A percentile compares a stretch with the other conserved stretches of the same genome.
Conservation (phyloP, 163 green algal genomes). For the Trebouxia gelatinosa region DNA sequence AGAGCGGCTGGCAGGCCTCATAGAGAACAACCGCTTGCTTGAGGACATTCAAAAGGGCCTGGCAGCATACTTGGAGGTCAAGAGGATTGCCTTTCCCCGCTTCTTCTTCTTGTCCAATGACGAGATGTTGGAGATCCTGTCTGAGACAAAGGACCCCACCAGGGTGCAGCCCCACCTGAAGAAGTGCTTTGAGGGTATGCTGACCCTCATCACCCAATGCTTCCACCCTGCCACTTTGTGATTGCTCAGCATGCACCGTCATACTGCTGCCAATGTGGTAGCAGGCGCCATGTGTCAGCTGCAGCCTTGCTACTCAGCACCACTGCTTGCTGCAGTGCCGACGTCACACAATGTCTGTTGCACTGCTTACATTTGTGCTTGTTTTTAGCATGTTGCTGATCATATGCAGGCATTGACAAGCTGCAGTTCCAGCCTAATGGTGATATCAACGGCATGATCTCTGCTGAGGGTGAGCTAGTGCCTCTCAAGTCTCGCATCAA, state of each 20-base stretch:
- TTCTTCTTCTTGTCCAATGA: constrained; percentile 87
- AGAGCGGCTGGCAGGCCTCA: constrained; percentile 56
- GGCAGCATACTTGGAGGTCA: constrained; percentile 72
- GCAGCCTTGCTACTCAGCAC: too few species aligned
- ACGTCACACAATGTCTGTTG: too few species aligned
- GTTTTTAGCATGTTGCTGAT: too few species aligned
- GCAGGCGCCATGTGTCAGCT: too few species aligned
- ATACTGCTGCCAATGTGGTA: too few species aligned
- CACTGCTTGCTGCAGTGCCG: too few species aligned
- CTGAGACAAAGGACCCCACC: constrained; percentile 78
- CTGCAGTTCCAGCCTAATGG: constrained; percentile 59
- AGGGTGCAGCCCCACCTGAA: constrained; percentile 82
- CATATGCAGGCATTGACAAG: constrained; percentile 58
- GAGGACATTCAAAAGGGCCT: constrained; percentile 78
- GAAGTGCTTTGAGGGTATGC: constrained; percentile 78
- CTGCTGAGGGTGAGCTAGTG: constrained; percentile 66
- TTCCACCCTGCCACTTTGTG: too few species aligned
- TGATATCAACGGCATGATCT: constrained; percentile 67
- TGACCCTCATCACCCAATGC: too few species aligned
- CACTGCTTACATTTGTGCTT: too few species aligned
- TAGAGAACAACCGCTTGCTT: constrained; percentile 64
- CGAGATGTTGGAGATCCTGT: constrained; percentile 85
- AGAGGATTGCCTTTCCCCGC: constrained; percentile 71
- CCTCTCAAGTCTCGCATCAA: constrained; percentile 67
- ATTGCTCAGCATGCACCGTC: too few species aligned